Evolutionary conservation across 495 filamentous ascomycete genomes (phyloP).

Genomic region (Trichoderma parareesei): DNA sequence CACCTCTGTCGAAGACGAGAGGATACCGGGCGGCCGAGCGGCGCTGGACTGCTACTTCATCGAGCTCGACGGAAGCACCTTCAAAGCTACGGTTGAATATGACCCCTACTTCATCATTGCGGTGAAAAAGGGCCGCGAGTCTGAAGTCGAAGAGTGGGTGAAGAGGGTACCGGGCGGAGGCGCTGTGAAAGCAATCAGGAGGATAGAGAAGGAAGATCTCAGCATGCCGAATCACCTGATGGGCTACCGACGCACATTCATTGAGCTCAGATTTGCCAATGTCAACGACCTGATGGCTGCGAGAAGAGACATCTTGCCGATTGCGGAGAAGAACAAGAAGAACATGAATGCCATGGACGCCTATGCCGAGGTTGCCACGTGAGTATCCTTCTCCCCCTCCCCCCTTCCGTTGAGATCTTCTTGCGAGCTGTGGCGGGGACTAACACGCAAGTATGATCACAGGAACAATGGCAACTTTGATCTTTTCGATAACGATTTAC

Average conservation of each 20-base stretch:
- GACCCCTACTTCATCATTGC: conserved; percentile 95
- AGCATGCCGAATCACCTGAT: conserved; percentile 94
- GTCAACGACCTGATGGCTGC: conserved; percentile 77
- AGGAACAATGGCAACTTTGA: conserved; percentile 86
- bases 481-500: conserved; percentile 78
- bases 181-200: conserved; percentile 65
- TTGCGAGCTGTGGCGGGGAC: background rate
- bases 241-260: conserved; percentile 78
- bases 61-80: conserved; percentile 83
- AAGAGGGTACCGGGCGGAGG: conserved; percentile 75
- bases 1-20: conserved; percentile 78
- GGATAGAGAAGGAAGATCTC: conserved; percentile 87
- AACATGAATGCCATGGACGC: conserved; percentile 94
- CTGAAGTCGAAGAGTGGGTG: conserved; percentile 94
- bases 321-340: conserved; percentile 95
- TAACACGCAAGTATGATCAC: conserved; percentile 24
- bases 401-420: background rate
- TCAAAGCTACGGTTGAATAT: conserved; percentile 94
- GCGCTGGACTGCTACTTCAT: conserved; percentile 97
- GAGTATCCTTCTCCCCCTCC: conserved; percentile 21
- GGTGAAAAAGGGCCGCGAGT: conserved; percentile 77
- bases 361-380: conserved; percentile 93
- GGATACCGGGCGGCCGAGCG: conserved; percentile 67
- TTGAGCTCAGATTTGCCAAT: conserved; percentile 81
- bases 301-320: conserved; percentile 71